Base-by-base conservation (phyloP, 192 early-diverging fungal species). In the Coemansia javaensis region DNA sequence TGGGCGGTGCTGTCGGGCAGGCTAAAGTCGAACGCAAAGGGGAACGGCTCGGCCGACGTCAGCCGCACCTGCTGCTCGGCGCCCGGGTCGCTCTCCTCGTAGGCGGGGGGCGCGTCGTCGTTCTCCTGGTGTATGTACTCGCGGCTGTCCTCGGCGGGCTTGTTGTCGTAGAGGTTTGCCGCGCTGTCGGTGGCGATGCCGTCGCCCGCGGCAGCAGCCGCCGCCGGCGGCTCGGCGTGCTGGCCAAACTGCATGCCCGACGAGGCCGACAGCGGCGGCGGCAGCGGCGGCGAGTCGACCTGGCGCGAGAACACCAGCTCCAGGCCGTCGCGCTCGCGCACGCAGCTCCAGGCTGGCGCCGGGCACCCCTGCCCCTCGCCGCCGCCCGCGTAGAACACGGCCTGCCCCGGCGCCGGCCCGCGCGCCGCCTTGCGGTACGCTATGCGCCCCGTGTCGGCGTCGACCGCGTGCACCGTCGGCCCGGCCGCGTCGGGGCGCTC, bases 61-160 rank as follows among this genome's bases (percentile, higher is more conserved):
- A 72, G 49, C 2, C 42, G 23, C 11, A 60, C 21, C 11, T 45
- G 33, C n/a, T 56, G 51, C 15, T 41, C 18, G 0, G 34, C 23
- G 0, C 23, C 33, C 12, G 31, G 44, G 17, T 49, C 47, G 23
- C 40, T 73, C 14, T 65, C 63, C 37, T 60, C 57, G 33, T 73
- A 73, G n/a, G 63, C 69, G 0, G 69, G 69, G 12, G 67, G 67
- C 9, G 60, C 45, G 4, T 40, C 43, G 22, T 50, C 56, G 32
- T 52, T 61, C 20, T 60, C 53, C 7, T 38, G 34, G 11, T 47
- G 50, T 4, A 62, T 44, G 33, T 62, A 62, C 36, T 54, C 50
- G 40, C 48, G 53, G 31, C 25, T 38, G 21, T 35, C 38, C 10
- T 51, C 55, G 0, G 30, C 63, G 0, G 55, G 50, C 31, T 73